These are phyloP conservation scores for Cardiospermum halicacabum DNA, from an alignment of 345 rosid genomes.

Conservation along the genomic window DNA sequence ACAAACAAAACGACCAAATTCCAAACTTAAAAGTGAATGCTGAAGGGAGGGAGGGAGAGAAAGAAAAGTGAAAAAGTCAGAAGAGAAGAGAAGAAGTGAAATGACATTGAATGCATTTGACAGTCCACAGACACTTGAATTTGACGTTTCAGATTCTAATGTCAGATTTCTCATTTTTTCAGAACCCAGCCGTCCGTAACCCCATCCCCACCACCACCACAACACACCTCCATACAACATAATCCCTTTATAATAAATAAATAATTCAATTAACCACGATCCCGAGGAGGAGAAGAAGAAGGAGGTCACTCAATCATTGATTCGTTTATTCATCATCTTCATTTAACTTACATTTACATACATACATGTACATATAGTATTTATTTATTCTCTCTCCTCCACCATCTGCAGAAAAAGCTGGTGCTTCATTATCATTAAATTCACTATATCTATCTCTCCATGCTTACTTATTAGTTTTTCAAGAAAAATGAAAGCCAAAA, in stretches of 20 bases:
- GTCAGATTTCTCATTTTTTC: constrained; percentile 28
- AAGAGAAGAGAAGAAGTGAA: constrained; percentile 25
- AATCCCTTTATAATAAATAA: background rate
- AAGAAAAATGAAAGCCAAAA: constrained; percentile 11
- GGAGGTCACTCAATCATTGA: constrained; percentile 27
- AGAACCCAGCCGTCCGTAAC: background rate
- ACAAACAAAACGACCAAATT: constrained; percentile 14
- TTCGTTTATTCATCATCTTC: background rate
- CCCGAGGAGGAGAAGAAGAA: too few species aligned
- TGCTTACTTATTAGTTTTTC: too few species aligned
- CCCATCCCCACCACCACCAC: background rate
- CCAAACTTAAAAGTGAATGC: constrained; percentile 8
- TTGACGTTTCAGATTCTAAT: constrained; percentile 75
- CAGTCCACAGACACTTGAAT: constrained; percentile 29
- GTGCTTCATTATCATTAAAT: too few species aligned
- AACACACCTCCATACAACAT: background rate
- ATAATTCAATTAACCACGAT: constrained; percentile 15
- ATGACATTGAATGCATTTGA: constrained; percentile 26
- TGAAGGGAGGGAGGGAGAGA: constrained; percentile 6
- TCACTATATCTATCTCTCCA: too few species aligned
- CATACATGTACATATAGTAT: background rate
- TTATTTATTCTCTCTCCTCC: too few species aligned
- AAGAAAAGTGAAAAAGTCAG: background rate
- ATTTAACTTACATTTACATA: background rate
- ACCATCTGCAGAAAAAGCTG: too few species aligned